Evolutionary conservation across 768 basidiomycete species (phyloP), one percentile per base, ranked within the genome.

Genomic region (Neoboletus magnificus): DNA sequence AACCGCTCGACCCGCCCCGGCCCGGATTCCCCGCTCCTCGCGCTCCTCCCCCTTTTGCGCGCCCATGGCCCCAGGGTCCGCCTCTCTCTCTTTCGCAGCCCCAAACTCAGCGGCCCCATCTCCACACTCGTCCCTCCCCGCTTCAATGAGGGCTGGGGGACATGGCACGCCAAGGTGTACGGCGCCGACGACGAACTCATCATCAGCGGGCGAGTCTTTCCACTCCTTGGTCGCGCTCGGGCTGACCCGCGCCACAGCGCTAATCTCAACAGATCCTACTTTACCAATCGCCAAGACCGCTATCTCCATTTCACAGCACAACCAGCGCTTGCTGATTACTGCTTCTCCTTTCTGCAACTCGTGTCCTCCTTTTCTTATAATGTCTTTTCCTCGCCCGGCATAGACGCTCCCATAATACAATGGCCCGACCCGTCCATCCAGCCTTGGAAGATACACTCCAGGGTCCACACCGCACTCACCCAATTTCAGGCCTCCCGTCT

Each of bases 91-190:
- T 99, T 93, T 63, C 83, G 91, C 45, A 93, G 91, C 64, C 96
- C 97, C 0, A 89, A 84, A 49, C 78, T 98, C 29, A 79, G 84
- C 18, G 89, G 91, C 1, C 55, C 91, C 27, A 77, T 91, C 69
- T 82, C 89, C 30, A 81, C 78, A 52, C 57, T 96, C 29, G 86
- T 98, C 8, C 97, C 97, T 8, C 87, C 90, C 23, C 79, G 97
- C 51, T 97, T 93, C 73, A 96, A 99, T 63, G 97, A 99, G 74
- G 97, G 95, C 2, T 98, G 94, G 91, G 96, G 95, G 0, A 93
- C 95, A 2, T 98, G 95, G 95, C 97, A 98, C 69, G 88, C 92
- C 4, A 99, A 99, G 72, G 81, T 94, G 53, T 99, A 99, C 66
- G 93, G 93, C 20, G 87, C 82, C 0, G 97, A 99, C 68, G 87